Evolutionary conservation across 2,329 filamentous ascomycete genomes (phyloP), one percentile per base, ranked within the genome.

Genomic region (Cylindrodendrum hubeiense): DNA sequence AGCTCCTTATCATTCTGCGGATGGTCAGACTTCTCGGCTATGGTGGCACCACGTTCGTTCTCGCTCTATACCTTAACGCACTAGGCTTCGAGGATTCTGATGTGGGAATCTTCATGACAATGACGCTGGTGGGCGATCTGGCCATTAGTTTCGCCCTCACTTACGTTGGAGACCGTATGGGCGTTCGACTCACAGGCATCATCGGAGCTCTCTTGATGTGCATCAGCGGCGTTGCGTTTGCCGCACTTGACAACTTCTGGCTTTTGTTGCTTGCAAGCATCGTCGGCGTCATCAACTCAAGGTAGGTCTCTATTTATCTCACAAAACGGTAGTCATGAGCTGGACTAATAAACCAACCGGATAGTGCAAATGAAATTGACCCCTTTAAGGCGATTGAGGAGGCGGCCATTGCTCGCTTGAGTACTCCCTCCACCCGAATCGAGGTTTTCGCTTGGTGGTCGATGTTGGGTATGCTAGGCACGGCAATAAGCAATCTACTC

Each of bases 371-470:
- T 9, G 70, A 72, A 34, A 72, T 72, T 15, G 70, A 72, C 37
- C 70, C 70, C 4, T 72, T 72, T 62, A 72, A 72, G 9, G 63
- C 68, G 1, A 64, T 72, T 17, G 70, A 72, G 9, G 70, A 72
- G 33, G 70, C 70, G 2, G 70, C 70, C 0, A 66, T 72, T 10
- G 70, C 70, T 4, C 70, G 68, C 0, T 61, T 72, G 1, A 72
- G 70, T 51, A 71, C 63, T 1, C 30, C 63, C 5, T 61, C 71
- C 6, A 72, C 67, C 6, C 67, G 70, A 34, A 72, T 69, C 13
- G 70, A 72, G 5, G 56, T 72, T 47, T 72, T 72, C 28, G 70
- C 70, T 0, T 72, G 70, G 70, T 72, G 70, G 70, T 69, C 70
- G 5, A 72, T 72, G 70, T 39, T 72, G 5, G 70, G 70, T 22